A percentile compares a stretch with the other conserved stretches of the same genome.
Evolutionary conservation across 805 yeast species (phyloP).

Genomic region (Metschnikowia baotianmanensis): DNA sequence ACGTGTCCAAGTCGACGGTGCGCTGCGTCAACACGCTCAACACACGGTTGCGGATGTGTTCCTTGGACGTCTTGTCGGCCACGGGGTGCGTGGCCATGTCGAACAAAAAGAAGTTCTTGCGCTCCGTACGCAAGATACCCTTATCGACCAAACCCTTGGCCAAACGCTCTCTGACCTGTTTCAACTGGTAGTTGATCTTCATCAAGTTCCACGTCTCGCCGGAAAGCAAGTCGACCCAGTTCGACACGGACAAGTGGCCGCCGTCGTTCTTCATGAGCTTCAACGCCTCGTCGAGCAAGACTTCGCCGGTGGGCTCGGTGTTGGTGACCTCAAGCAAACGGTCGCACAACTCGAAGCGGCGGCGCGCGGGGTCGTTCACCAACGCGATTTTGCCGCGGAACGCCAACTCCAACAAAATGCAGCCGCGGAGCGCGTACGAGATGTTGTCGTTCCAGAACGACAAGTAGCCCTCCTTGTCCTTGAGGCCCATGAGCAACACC

Average conservation of each 20-base stretch:
- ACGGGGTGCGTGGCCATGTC: constrained; percentile 99
- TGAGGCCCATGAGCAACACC: constrained; percentile 86
- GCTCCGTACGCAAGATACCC: constrained; percentile 92
- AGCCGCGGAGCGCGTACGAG: constrained; percentile 92
- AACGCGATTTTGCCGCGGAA: constrained; percentile 84
- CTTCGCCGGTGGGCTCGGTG: constrained; percentile 89
- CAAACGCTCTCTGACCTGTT: constrained; percentile 94
- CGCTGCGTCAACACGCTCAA: constrained; percentile 68
- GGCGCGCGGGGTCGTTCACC: constrained; percentile 88
- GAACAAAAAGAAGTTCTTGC: constrained; percentile 88
- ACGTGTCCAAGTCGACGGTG: constrained; percentile 49
- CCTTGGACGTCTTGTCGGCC: constrained; percentile 82
- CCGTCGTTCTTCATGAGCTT: constrained; percentile 85
- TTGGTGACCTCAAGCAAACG: constrained; percentile 85
- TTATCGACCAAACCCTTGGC: constrained; percentile 97
- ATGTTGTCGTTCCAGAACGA: constrained; percentile 98
- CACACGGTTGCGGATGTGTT: constrained; percentile 70
- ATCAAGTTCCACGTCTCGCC: constrained; percentile 98
- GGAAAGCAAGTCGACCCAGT: constrained; percentile 90
- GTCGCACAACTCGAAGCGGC: constrained; percentile 84
- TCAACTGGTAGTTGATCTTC: constrained; percentile 92
- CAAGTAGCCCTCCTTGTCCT: constrained; percentile 93
- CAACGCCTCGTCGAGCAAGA: constrained; percentile 87
- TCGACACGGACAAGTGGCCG: constrained; percentile 70
- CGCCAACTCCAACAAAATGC: constrained; percentile 88